Evolutionary conservation across 768 basidiomycete species (phyloP).

Genomic region (Mycena venus): DNA sequence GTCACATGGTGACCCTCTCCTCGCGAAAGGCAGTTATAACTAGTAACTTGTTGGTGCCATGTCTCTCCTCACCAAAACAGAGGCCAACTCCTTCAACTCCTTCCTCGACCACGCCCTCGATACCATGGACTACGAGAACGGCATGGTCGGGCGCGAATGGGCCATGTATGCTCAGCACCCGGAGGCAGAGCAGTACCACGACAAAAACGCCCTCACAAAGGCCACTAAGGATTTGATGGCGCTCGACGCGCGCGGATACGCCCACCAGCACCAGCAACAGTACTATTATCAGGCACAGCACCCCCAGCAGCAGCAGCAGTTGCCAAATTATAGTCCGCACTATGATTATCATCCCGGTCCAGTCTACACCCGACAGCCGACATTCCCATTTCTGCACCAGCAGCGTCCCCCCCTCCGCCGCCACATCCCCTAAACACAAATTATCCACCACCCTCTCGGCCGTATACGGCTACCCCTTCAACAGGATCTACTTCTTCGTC

Average conservation of each 20-base stretch:
- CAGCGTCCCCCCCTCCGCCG: conserved; percentile 32
- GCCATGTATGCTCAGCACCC: conserved; percentile 33
- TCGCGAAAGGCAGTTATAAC: background rate
- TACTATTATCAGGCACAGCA: conserved; percentile 30
- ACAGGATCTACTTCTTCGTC: conserved; percentile 39
- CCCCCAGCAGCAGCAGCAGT: conserved; percentile 32
- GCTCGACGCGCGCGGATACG: conserved; percentile 64
- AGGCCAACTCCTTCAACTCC: conserved; percentile 27
- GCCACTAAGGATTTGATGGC: conserved; percentile 90
- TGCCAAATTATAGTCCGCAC: conserved; percentile 35
- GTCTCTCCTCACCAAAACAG: conserved; percentile 30
- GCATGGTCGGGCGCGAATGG: conserved; percentile 24
- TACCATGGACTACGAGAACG: conserved; percentile 31
- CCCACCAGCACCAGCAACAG: conserved; percentile 40
- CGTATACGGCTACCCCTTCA: conserved; percentile 25
- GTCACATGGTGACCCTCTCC: conserved; percentile 21
- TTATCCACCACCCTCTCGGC: conserved; percentile 31
- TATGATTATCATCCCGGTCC: conserved; percentile 33
- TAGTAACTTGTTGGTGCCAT: background rate
- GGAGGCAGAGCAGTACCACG: conserved; percentile 57
- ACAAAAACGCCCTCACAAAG: conserved; percentile 77
- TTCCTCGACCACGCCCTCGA: conserved; percentile 36
- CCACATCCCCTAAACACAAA: conserved; percentile 26
- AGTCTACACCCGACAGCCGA: conserved; percentile 31
- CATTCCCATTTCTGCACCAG: conserved; percentile 39